Base-by-base conservation (phyloP, 2,329 filamentous ascomycete genomes). In the Magnaporthiopsis rhizophila region DNA sequence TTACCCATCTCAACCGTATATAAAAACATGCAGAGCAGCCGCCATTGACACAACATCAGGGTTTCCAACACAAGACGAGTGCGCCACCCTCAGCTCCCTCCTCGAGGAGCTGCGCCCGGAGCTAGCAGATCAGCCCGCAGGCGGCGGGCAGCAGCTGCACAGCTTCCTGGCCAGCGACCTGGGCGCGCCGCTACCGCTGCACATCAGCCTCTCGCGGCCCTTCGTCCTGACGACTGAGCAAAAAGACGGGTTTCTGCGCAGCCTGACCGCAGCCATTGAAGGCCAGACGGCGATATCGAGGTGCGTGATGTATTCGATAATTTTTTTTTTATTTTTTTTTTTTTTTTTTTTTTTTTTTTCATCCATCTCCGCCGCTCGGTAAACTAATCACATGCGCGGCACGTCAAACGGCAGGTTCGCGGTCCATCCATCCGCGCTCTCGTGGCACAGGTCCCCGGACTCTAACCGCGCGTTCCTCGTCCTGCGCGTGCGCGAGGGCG, bases 141-240 rank as follows among this genome's bases (percentile, higher is more conserved):
- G 30, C 28, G 64, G 36, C 36, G n/a, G 9, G 12, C 77, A 38
- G 36, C 36, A 38, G 63, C 78, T 95, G 24, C 82, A 88, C 67
- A 89, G 84, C 67, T 86, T 95, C 66, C 79, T 98, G 7, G 85
- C 83, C 58, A 96, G 89, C 67, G 90, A 95, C 65, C 83, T 97
- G 0, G 90, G 87, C 65, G 86, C 87, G 7, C 87, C 89, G 6
- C 79, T 91, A 62, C 94, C 94, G 3, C 81, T 99, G 60, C 95
- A 99, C 75, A 87, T 99, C 71, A 97, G 92, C 69, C 83, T 99
- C 8, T 98, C 95, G 9, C 84, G 91, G 7, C 89, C 95, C 0
- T 79, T 98, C 62, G 83, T 87, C 15, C 84, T 99, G 38, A 79
- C 80, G 61, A 92, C 90, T 0, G 81, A 87, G n/a, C 82, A 89